Evolutionary conservation across 176 grass and related monocot species (phyloP).

Genomic region (Tillandsia fasciculata): DNA sequence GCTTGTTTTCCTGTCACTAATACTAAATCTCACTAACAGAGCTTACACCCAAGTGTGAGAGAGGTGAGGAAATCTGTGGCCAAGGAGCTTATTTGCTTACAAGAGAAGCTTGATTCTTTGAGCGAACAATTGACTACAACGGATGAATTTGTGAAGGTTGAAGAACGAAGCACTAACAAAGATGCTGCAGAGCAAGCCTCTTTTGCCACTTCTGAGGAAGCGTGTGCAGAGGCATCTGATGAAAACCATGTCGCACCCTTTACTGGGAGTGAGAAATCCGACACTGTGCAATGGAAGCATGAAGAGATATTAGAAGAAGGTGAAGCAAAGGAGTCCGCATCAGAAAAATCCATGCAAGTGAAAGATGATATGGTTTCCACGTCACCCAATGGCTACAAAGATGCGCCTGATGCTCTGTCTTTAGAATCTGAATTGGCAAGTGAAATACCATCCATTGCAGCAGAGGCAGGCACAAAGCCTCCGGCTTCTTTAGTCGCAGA

Average conservation of each 20-base stretch:
- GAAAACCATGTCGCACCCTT: neutral
- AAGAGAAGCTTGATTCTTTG: conserved; percentile 64
- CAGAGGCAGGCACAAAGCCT: neutral
- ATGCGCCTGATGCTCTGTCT: neutral
- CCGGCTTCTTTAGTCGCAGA: neutral
- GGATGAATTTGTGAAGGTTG: conserved; percentile 2
- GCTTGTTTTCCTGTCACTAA: neutral
- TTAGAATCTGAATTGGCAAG: neutral
- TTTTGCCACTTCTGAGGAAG: conserved; percentile 11
- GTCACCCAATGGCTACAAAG: neutral
- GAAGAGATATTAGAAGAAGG: neutral
- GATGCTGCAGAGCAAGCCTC: neutral
- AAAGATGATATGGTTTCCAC: conserved; percentile 2
- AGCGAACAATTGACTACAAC: conserved; percentile 11
- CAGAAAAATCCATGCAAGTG: neutral
- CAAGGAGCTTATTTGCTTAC: conserved; percentile 49
- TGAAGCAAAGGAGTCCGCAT: conserved; percentile 6
- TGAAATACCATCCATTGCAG: neutral
- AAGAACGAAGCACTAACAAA: conserved; percentile 2
- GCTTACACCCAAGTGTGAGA: conserved; percentile 49
- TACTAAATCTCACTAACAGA: conserved; percentile 13
- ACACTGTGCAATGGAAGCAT: conserved; percentile 8
- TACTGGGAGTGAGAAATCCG: neutral
- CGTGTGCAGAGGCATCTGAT: neutral
- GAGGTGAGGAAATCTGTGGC: conserved; percentile 64